Conservation (phyloP, 176 grass and related monocot species). For the Chrysopogon serrulatus region DNA sequence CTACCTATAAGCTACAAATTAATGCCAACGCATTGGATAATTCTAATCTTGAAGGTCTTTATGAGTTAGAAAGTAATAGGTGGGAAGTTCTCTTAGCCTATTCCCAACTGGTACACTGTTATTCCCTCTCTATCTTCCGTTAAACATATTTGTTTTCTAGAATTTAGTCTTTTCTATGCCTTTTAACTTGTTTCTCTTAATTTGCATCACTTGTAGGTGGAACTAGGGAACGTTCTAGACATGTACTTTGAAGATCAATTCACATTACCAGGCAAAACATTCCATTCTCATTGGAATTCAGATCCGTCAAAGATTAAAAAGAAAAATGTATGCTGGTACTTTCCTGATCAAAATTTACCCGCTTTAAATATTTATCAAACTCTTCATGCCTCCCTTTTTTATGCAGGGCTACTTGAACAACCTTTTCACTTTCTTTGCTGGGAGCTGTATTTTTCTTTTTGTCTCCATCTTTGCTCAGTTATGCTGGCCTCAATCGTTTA, state of each 20-base stretch:
- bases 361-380: background rate
- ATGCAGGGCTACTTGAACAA: conserved; percentile 62
- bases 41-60: conserved; percentile 55
- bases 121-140: background rate
- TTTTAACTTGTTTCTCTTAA: conserved; percentile 8
- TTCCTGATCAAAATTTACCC: background rate
- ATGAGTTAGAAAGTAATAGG: conserved; percentile 58
- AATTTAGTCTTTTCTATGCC: background rate
- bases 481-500: conserved; percentile 43
- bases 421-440: conserved; percentile 46
- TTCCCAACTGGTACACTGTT: conserved; percentile 81
- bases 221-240: conserved; percentile 77
- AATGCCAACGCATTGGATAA: conserved; percentile 43
- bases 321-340: conserved; percentile 46
- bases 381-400: background rate
- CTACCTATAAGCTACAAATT: conserved; percentile 75
- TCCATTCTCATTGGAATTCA: conserved; percentile 47
- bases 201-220: conserved; percentile 40
- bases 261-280: conserved; percentile 66
- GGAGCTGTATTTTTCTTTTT: conserved; percentile 57
- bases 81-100: conserved; percentile 84
- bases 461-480: conserved; percentile 46
- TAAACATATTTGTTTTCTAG: background rate
- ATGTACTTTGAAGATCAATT: conserved; percentile 96
- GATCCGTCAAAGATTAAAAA: conserved; percentile 48